A percentile compares a stretch with the other conserved stretches of the same genome.
Conservation (phyloP, 1,139 yeast genomes). For the Taphrina communis region DNA sequence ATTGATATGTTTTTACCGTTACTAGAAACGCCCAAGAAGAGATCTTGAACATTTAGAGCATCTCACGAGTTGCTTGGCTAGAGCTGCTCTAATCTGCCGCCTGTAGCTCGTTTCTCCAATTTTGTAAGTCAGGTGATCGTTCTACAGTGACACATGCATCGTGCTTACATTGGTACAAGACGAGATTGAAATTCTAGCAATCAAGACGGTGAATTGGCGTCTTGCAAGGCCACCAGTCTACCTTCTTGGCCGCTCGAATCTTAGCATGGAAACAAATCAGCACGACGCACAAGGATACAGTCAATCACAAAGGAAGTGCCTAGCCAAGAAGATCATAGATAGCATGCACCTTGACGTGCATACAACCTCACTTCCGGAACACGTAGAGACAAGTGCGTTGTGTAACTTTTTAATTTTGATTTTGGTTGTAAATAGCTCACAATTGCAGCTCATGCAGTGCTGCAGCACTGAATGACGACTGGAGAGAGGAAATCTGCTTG, state of each 20-base stretch:
- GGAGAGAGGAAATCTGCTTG: no score
- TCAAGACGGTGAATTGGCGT: background rate
- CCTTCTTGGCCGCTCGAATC: background rate
- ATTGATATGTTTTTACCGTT: no score
- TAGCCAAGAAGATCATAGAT: conserved; percentile 31
- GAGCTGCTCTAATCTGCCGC: no score
- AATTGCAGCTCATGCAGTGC: no score
- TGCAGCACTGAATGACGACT: no score
- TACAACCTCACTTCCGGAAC: conserved; percentile 34
- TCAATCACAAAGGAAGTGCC: conserved; percentile 25
- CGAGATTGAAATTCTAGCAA: background rate
- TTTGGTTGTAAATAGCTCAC: conserved; percentile 3
- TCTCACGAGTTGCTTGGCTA: no score
- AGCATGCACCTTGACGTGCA: background rate
- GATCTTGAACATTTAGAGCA: background rate
- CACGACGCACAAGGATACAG: background rate
- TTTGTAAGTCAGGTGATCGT: no score
- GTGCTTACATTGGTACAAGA: background rate
- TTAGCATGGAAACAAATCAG: background rate
- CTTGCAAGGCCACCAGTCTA: background rate
- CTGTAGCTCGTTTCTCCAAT: no score
- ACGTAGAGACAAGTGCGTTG: conserved; percentile 31
- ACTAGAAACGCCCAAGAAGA: no score
- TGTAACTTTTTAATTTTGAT: conserved; percentile 19
- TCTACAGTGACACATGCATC: background rate